Base-by-base conservation (phyloP, 164 flowering plant genomes). In the Stephania japonica region DNA sequence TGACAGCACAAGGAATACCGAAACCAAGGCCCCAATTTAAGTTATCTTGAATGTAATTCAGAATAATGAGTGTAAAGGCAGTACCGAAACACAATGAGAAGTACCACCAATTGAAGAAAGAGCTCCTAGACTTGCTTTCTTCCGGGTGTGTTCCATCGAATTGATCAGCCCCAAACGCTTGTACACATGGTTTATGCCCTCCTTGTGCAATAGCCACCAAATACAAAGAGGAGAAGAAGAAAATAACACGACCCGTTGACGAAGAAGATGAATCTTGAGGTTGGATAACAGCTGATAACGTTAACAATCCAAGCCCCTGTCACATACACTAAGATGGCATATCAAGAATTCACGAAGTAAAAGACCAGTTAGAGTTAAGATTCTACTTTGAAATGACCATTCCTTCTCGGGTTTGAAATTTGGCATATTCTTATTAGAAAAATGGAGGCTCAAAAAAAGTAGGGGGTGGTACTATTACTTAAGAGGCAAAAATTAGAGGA, bases 161-260 rank as follows among this genome's bases (percentile, higher is more conserved):
- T 56, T 76, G 78, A 72, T 76, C 78, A 5, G 95, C 80, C 13
- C 80, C 80, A 16, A 78, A 78, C 9, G 75, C 75, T 6, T 75
- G 77, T 10, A 72, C 75, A 21, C 80, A 75, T 16, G 80, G 78
- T 56, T 75, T 78, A 41, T 70, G 78, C 23, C 78, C 78, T 9
- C 75, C 72, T 49, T 47, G 67, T 11, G 69, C 80, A 38, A 78
- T 24, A 38, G 70, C 78, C 27, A 79, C 76, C 4, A 79, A 4
- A 61, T 76, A 79, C 25, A 79, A 75, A 5, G 81, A 79, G 50
- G 50, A 38, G 78, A 72, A 79, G 72, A 79, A 69, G 68, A 79
- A 73, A 12, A 69, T 10, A 23, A 73, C 49, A 44, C 49, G 64
- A 16, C 65, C 59, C 11, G 14, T 7, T 21, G 75, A 41, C 18